Conservation (phyloP, 352 stramenopile genomes). For the Hyaloperonospora arabidopsidis region DNA sequence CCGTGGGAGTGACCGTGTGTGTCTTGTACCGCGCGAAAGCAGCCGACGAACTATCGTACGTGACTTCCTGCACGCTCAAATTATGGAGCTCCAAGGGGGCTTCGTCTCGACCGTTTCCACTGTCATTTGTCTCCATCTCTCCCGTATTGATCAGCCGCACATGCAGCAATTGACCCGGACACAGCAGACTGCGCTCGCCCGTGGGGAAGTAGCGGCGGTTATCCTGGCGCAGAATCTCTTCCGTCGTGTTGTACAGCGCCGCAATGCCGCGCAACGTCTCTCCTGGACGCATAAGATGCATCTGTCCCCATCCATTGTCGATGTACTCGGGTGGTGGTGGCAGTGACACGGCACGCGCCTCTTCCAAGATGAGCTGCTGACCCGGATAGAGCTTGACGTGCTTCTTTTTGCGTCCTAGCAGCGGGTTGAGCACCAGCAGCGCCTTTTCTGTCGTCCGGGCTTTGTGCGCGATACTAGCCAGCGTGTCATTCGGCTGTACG, state of each 20-base stretch:
- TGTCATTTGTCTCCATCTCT: conserved; percentile 42
- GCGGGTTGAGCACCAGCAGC: conserved; percentile 61
- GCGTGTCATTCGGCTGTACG: conserved; percentile 54
- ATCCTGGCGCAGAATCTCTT: conserved; percentile 69
- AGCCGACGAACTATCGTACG: conserved; percentile 33
- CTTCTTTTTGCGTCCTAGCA: conserved; percentile 39
- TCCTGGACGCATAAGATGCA: conserved; percentile 66
- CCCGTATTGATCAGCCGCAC: conserved; percentile 74
- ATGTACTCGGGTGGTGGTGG: conserved; percentile 70
- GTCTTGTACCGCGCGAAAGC: conserved; percentile 64
- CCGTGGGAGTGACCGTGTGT: conserved; percentile 37
- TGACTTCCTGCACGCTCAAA: conserved; percentile 14
- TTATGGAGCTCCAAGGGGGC: conserved; percentile 12
- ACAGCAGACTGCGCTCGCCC: conserved; percentile 60
- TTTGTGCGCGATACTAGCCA: conserved; percentile 57
- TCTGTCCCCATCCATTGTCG: conserved; percentile 78
- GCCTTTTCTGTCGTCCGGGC: conserved; percentile 47
- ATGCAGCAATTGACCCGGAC: conserved; percentile 65
- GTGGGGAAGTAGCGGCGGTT: conserved; percentile 76
- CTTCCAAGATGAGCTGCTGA: conserved; percentile 71
- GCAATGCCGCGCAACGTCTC: conserved; percentile 68
- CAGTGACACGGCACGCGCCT: conserved; percentile 56
- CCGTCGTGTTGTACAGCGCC: conserved; percentile 71
- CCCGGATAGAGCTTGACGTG: conserved; percentile 58
- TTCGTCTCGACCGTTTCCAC: conserved; percentile 5